Evolutionary conservation across 495 filamentous ascomycete species (phyloP), one percentile per base, ranked within the genome.

Genomic region (Penicillium argentinense): DNA sequence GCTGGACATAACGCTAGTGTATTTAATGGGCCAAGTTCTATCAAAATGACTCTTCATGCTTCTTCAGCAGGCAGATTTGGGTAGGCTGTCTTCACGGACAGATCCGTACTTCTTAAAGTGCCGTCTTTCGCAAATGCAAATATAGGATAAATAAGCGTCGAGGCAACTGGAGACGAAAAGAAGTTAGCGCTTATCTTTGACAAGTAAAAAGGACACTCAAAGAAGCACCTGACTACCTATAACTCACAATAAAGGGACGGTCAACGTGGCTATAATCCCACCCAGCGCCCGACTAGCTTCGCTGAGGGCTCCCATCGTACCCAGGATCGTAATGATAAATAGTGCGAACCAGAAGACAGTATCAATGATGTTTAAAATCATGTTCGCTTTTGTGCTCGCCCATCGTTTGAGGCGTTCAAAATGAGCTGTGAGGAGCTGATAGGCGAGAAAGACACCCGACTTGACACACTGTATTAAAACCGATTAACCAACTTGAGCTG

Each of bases 271-370:
- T 4, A 59, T 22, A 27, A 65, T 46, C 5, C 30, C 56, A 30
- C 55, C 58, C 18, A 64, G 33, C 1, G 62, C 53, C 8, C 48
- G 40, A 48, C 62, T 64, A 19, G 42, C 45, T 14, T 14, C 34
- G 33, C 39, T 59, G 26, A 17, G 12, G n/a, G 47, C 37, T 0
- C 42, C 45, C 16, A 19, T 14, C 6, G 59, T 44, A 0, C 51
- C 56, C 50, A 58, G 39, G 5, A 53, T 54, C 1, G 45, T 50
- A 30, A 63, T 52, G 8, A 63, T 52, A 36, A 64, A 58, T 22
- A 64, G 23, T 5, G 53, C 64, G 24, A 60, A 63, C 67, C 67
- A 70, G 36, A 68, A 70, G 1, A 65, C 48, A 5, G 56, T 59
- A 21, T 68, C 62, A 7, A 68, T 51, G 4, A 62, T 57, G 22